Evolutionary conservation across 345 rosid genomes (phyloP).

Genomic region (Moringa oleifera): DNA sequence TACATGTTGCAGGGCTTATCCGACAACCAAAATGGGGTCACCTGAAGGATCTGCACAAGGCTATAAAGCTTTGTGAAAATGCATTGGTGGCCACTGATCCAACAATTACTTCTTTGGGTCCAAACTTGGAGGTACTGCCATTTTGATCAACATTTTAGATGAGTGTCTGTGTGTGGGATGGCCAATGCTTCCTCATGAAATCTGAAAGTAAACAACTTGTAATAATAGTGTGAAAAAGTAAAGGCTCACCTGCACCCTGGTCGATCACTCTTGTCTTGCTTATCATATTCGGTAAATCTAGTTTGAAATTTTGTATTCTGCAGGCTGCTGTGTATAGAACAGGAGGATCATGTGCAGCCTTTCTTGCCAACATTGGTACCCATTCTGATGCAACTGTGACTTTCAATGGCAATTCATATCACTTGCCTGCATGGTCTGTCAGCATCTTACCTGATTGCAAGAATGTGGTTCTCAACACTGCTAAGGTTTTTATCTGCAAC

Average conservation of each 20-base stretch:
- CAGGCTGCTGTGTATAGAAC: slow-evolving; percentile 83
- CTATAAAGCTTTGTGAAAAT: slow-evolving; percentile 82
- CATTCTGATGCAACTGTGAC: slow-evolving; percentile 53
- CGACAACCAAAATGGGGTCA: slow-evolving; percentile 99
- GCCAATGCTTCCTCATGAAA: no score
- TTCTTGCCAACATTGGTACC: slow-evolving; percentile 69
- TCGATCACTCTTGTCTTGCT: no score
- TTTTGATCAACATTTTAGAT: background rate
- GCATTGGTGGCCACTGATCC: slow-evolving; percentile 80
- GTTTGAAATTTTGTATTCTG: slow-evolving; percentile 4
- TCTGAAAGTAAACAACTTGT: no score
- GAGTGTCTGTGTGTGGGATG: background rate
- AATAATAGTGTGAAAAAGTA: no score
- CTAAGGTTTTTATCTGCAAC: no score
- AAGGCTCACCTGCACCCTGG: background rate
- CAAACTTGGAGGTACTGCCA: slow-evolving; percentile 62
- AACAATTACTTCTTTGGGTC: slow-evolving; percentile 54
- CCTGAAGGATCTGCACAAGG: slow-evolving; percentile 78
- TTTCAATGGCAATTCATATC: slow-evolving; percentile 67
- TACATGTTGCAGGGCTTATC: slow-evolving; percentile 48
- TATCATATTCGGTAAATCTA: no score
- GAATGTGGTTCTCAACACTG: slow-evolving; percentile 78
- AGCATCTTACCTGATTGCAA: slow-evolving; percentile 98
- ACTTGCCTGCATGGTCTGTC: slow-evolving; percentile 92
- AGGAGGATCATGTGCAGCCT: slow-evolving; percentile 67